These are phyloP conservation scores for Rugosomyces carneus DNA, from an alignment of 1,284 basidiomycete species.

Conservation along the genomic window DNA sequence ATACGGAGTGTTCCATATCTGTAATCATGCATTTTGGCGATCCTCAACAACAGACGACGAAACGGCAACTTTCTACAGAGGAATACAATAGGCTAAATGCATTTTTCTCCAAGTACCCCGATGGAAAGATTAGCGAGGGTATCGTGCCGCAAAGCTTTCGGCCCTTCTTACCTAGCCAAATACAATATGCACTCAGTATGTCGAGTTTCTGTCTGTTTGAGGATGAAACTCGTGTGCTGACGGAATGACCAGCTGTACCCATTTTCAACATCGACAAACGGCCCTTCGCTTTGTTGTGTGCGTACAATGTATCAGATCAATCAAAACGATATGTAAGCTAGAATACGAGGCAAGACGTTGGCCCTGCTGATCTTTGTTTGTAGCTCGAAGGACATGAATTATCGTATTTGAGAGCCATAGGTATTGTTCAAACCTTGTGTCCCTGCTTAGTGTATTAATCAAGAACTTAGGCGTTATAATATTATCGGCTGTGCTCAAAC, in stretches of 20 bases:
- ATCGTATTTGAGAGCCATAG: constrained; percentile 86
- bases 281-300: constrained; percentile 89
- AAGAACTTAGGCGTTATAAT: constrained; percentile 75
- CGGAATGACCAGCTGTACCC: constrained; percentile 59
- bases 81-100: constrained; percentile 71
- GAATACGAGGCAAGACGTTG: neutral
- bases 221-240: constrained; percentile 1
- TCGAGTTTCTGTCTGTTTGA: constrained; percentile 6
- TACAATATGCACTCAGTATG: constrained; percentile 83
- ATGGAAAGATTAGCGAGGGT: constrained; percentile 82
- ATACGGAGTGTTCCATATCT: constrained; percentile 58
- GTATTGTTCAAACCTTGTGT: constrained; percentile 27
- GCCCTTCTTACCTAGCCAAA: constrained; percentile 71
- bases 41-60: constrained; percentile 36
- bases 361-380: neutral
- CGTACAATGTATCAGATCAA: constrained; percentile 80
- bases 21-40: constrained; percentile 47
- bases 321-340: constrained; percentile 69
- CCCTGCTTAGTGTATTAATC: constrained; percentile 9
- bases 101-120: constrained; percentile 74
- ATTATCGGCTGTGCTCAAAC: constrained; percentile 87
- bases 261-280: constrained; percentile 93
- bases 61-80: constrained; percentile 49
- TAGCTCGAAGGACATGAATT: constrained; percentile 89
- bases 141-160: constrained; percentile 74